Percentiles rank a stretch among this genome's conserved stretches.
Conservation (phyloP, 768 basidiomycete genomes). For the Boletus subparvulus region DNA sequence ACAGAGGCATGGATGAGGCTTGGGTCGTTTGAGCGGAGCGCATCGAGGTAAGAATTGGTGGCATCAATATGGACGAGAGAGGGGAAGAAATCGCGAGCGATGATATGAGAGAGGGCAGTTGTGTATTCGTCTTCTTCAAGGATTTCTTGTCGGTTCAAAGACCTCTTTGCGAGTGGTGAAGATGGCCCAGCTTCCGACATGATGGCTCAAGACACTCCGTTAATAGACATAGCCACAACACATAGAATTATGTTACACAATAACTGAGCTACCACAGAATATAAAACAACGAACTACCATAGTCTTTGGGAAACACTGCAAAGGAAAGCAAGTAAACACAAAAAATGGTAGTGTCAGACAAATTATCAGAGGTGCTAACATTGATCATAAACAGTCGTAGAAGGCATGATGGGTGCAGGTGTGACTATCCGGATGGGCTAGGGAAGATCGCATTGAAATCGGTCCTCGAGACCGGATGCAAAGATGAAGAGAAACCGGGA, state of each 20-base stretch:
- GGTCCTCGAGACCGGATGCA: constrained; percentile 26
- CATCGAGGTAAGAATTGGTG: constrained; percentile 83
- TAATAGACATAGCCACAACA: constrained; percentile 10
- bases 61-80: constrained; percentile 87
- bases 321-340: constrained; percentile 12
- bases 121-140: constrained; percentile 96
- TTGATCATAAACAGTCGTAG: constrained; percentile 27
- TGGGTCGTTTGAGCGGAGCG: constrained; percentile 73
- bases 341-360: constrained; percentile 4
- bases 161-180: constrained; percentile 41
- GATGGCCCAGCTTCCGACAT: constrained; percentile 34
- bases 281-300: constrained; percentile 16
- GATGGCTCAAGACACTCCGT: background rate
- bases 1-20: constrained; percentile 75
- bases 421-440: constrained; percentile 8
- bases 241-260: constrained; percentile 13
- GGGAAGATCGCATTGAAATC: constrained; percentile 16
- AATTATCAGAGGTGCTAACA: constrained; percentile 20
- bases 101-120: constrained; percentile 84
- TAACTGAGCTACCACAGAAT: constrained; percentile 14
- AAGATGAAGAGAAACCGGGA: constrained; percentile 5
- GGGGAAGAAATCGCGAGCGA: constrained; percentile 97
- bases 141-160: constrained; percentile 68
- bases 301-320: constrained; percentile 3
- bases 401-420: constrained; percentile 16